These are phyloP conservation scores for Verticillium nubilum DNA, from an alignment of 2,329 filamentous ascomycete species.

Conservation along the genomic window DNA sequence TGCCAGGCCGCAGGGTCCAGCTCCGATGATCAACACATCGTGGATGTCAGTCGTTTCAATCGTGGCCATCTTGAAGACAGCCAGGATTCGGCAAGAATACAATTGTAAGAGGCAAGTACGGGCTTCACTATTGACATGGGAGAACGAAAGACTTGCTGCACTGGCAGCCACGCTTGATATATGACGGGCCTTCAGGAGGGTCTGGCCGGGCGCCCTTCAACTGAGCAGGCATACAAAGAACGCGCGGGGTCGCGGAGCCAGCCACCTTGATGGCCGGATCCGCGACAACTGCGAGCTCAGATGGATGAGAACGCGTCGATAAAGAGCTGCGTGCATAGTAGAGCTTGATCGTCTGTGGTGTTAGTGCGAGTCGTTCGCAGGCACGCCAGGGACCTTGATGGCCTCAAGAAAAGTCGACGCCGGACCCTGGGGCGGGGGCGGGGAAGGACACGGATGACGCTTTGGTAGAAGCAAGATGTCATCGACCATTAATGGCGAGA, in stretches of 20 bases:
- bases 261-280: neutral
- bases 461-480: neutral
- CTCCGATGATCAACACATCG: constrained; percentile 69
- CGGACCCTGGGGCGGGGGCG: neutral
- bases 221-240: neutral
- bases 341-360: neutral
- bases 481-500: too few relatives aligned
- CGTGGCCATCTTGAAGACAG: constrained; percentile 2
- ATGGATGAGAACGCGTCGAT: neutral
- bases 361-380: neutral
- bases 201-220: neutral
- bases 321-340: neutral
- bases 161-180: neutral
- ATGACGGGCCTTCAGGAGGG: neutral
- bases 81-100: neutral
- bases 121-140: neutral
- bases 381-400: neutral
- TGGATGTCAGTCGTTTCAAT: constrained; percentile 27
- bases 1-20: constrained; percentile 69
- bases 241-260: neutral
- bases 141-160: neutral
- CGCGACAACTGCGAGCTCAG: neutral
- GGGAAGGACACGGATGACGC: neutral
- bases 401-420: neutral
- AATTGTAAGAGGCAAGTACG: neutral